Evolutionary conservation across 306 rosid genomes (phyloP).

Genomic region (Glycine latifolia): DNA sequence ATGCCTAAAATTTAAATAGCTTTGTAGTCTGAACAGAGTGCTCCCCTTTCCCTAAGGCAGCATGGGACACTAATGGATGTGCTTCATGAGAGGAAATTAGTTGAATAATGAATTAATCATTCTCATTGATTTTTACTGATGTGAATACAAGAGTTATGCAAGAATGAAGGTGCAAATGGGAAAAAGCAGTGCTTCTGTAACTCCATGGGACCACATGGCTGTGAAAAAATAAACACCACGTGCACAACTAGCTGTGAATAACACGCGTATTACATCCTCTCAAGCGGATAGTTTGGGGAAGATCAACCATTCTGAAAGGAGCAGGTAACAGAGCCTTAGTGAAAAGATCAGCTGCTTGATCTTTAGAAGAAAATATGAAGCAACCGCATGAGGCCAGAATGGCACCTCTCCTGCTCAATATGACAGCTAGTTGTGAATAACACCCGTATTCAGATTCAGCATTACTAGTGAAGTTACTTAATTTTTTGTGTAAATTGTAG

Average conservation of each 20-base stretch:
- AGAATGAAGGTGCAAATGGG: neutral
- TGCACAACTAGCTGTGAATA: neutral
- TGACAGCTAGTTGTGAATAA: neutral
- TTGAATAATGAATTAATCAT: neutral
- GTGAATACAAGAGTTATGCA: neutral
- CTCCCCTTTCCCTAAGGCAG: neutral
- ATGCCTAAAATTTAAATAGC: slow-evolving; percentile 5
- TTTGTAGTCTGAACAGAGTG: neutral
- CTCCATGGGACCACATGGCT: neutral
- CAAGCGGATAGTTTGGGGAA: neutral
- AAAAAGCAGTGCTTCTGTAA: neutral
- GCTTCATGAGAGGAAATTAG: neutral
- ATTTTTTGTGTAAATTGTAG: neutral
- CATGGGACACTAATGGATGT: neutral
- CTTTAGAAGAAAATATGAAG: neutral
- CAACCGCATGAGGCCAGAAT: neutral
- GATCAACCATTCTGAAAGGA: neutral
- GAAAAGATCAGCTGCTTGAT: neutral
- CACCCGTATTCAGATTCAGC: neutral
- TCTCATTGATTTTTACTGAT: neutral
- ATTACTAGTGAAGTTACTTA: slow-evolving; percentile 2
- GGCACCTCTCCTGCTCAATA: neutral
- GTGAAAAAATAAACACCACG: neutral
- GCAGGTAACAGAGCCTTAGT: neutral
- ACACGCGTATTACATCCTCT: neutral